phyloP scores from a whole-genome alignment of 2,329 filamentous ascomycete species.

The Beauveria sp. region DNA sequence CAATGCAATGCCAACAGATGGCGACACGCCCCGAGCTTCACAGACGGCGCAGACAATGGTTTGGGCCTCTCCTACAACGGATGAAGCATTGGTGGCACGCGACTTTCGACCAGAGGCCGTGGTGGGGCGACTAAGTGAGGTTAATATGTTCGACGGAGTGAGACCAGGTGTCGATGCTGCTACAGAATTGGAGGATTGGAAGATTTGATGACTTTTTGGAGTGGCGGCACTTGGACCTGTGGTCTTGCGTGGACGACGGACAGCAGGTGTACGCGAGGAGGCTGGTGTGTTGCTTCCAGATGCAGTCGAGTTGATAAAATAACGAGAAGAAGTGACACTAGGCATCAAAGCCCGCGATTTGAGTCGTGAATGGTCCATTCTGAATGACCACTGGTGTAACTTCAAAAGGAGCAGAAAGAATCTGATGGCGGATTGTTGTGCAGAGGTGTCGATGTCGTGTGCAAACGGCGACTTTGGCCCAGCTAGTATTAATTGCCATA shows the following conservation, averaged over 20 bases:
- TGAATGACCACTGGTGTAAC: neutral
- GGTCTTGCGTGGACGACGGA: neutral
- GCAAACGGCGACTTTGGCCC: neutral
- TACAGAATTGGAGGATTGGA: neutral
- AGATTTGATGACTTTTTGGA: neutral
- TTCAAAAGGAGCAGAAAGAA: neutral
- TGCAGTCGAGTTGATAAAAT: neutral
- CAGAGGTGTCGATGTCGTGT: neutral
- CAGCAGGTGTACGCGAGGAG: neutral
- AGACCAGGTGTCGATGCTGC: neutral
- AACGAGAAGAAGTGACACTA: neutral
- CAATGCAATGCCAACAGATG: constrained; percentile 78
- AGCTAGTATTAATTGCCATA: no score
- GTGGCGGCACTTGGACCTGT: neutral
- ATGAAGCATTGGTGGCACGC: constrained; percentile 28
- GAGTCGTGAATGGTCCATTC: neutral
- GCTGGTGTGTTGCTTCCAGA: neutral
- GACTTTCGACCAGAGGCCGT: constrained; percentile 39
- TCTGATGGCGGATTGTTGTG: neutral
- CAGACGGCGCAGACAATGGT: constrained; percentile 81
- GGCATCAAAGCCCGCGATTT: neutral
- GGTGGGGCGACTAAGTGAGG: constrained; percentile 24
- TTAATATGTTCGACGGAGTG: constrained; percentile 16
- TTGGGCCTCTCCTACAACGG: constrained; percentile 45
- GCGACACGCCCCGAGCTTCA: constrained; percentile 80